Conservation (phyloP, 2,329 filamentous ascomycete genomes). For the Botryotinia narcissicola region DNA sequence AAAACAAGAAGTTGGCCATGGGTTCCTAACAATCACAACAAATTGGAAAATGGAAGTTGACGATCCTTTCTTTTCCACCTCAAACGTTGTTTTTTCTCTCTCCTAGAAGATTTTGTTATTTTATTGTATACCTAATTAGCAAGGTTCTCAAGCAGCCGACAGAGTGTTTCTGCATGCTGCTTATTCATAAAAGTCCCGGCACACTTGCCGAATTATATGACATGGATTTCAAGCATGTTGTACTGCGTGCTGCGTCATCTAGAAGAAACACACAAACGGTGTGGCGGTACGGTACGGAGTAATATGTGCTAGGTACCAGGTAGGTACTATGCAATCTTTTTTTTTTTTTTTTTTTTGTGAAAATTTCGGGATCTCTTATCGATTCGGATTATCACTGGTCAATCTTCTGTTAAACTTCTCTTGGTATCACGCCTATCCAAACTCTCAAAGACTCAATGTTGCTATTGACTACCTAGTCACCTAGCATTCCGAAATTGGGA, state of each 20-base stretch:
- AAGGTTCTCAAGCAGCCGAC: constrained; percentile 10
- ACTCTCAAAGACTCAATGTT: neutral
- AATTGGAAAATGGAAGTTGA: neutral
- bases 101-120: neutral
- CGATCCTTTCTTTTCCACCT: constrained; percentile 4
- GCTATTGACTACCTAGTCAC: neutral
- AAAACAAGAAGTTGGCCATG: constrained; percentile 1
- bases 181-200: constrained; percentile 13
- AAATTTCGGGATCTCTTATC: neutral
- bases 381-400: neutral
- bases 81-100: neutral
- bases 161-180: constrained; percentile 18
- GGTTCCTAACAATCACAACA: neutral
- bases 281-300: constrained; percentile 21
- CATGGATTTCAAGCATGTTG: constrained; percentile 16
- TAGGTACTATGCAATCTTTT: neutral
- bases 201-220: constrained; percentile 17
- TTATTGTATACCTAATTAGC: neutral
- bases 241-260: constrained; percentile 22
- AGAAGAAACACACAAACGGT: constrained; percentile 16
- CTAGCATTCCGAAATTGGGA: neutral
- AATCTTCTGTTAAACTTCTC: neutral
- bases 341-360: neutral
- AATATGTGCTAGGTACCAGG: neutral
- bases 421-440: neutral